phyloP scores from a whole-genome alignment of 78 protist genomes.

The Polysphondylium violaceum region DNA sequence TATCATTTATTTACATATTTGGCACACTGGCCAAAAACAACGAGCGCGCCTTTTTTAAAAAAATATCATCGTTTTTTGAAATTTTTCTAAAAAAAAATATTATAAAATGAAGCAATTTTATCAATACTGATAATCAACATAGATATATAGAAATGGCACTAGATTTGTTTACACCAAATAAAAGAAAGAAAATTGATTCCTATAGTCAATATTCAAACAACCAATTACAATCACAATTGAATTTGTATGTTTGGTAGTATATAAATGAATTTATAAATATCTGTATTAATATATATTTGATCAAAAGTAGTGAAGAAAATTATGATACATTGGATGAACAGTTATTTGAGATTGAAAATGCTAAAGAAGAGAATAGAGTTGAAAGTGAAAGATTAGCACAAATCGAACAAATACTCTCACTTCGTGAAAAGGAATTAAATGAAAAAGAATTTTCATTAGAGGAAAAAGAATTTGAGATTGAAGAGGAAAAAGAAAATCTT shows the following conservation, averaged over 20 bases:
- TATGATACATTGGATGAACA: slow-evolving; percentile 50
- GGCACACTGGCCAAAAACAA: no score
- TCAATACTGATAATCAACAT: neutral
- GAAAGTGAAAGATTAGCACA: slow-evolving; percentile 22
- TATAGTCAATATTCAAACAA: neutral
- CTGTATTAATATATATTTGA: no score
- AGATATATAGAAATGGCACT: neutral
- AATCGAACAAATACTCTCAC: neutral
- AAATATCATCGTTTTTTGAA: neutral
- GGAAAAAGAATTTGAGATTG: slow-evolving; percentile 25
- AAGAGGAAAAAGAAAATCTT: slow-evolving; percentile 20
- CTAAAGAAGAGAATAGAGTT: slow-evolving; percentile 30
- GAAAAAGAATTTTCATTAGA: slow-evolving; percentile 63
- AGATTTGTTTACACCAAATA: slow-evolving; percentile 26
- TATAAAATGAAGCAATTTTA: neutral
- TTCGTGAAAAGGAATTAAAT: slow-evolving; percentile 28
- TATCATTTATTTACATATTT: neutral
- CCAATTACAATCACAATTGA: neutral
- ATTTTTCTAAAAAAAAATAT: neutral
- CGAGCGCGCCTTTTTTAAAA: no score
- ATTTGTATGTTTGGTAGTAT: neutral
- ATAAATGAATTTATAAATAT: neutral
- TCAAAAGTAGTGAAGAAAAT: neutral
- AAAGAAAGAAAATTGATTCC: slow-evolving; percentile 19
- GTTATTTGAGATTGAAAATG: slow-evolving; percentile 45